Base-by-base conservation (phyloP, 148 eudicot species). In the Persicaria maculosa region DNA sequence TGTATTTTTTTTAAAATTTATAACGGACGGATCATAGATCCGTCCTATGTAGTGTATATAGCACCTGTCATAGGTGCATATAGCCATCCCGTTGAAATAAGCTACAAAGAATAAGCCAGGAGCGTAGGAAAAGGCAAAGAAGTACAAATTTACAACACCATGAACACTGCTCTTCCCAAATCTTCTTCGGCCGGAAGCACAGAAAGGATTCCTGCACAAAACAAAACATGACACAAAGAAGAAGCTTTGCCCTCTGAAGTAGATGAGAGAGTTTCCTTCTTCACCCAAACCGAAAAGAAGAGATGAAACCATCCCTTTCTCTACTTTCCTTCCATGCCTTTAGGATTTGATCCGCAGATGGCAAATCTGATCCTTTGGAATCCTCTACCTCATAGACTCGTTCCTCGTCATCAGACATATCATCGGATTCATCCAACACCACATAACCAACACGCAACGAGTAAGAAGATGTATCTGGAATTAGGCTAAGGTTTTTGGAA, bases 291-390 rank as follows among this genome's bases (percentile, higher is more conserved):
- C 46, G 2, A 64, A 64, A 64, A 64, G 17, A 64, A 64, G 69
- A 64, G 69, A 64, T 40, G 69, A 36, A 64, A 36, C 84, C 81
- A 75, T 85, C 81, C n/a, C 76, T 79, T 47, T 68, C 47, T 76
- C 84, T 76, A 74, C 81, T 76, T 74, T 87, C 81, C 82, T 89
- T 83, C 98, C 98, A 95, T 12, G 78, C 83, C 72, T 86, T 76
- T 61, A 95, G 78, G 77, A 95, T 90, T 74, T 90, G 92, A 31
- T 78, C 54, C 4, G 94, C 97, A 15, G 93, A 86, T 47, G 96
- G 96, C 72, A 81, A 74, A 15, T 68, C 52, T 4, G 82, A 62
- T 62, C 68, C 81, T 40, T 54, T 36, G 44, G 75, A 44, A 10
- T 75, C 74, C 65, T 71, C 73, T 9, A 1, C 50, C 52, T 74